Evolutionary conservation across 768 basidiomycete genomes (phyloP).

Genomic region (Pseudohyphozyma bogoriensis): DNA sequence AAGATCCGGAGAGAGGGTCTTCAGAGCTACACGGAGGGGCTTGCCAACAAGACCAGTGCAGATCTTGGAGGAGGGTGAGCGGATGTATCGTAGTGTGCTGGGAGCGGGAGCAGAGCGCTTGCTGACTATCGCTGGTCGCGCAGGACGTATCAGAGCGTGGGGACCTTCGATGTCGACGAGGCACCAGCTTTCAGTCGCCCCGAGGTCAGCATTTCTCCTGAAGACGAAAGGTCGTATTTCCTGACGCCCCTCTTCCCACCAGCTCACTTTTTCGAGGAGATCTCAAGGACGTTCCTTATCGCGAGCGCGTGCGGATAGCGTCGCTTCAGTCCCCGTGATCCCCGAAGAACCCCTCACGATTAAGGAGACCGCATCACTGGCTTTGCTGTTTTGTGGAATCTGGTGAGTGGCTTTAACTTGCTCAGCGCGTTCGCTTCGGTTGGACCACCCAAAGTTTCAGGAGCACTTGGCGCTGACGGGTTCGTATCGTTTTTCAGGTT

Average conservation of each 20-base stretch:
- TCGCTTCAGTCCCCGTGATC: constrained; percentile 5
- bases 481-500: constrained; percentile 45
- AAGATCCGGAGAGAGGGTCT: constrained; percentile 5
- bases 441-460: too few relatives aligned
- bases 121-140: too few relatives aligned
- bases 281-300: constrained; percentile 16
- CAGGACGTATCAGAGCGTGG: background rate
- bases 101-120: background rate
- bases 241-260: too few relatives aligned
- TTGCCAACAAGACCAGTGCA: background rate
- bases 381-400: constrained; percentile 67
- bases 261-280: too few relatives aligned
- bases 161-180: background rate
- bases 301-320: constrained; percentile 14
- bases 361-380: constrained; percentile 65
- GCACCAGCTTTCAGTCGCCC: background rate
- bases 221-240: too few relatives aligned
- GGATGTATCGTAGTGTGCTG: background rate
- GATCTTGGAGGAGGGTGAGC: background rate
- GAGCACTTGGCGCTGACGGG: background rate
- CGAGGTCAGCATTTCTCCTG: background rate
- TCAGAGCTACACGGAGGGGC: background rate
- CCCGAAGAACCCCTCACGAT: constrained; percentile 46
- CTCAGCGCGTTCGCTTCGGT: too few relatives aligned
- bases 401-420: constrained; percentile 50